Base-by-base conservation (phyloP, 1,284 basidiomycete genomes). In the Trichosporon sp. region DNA sequence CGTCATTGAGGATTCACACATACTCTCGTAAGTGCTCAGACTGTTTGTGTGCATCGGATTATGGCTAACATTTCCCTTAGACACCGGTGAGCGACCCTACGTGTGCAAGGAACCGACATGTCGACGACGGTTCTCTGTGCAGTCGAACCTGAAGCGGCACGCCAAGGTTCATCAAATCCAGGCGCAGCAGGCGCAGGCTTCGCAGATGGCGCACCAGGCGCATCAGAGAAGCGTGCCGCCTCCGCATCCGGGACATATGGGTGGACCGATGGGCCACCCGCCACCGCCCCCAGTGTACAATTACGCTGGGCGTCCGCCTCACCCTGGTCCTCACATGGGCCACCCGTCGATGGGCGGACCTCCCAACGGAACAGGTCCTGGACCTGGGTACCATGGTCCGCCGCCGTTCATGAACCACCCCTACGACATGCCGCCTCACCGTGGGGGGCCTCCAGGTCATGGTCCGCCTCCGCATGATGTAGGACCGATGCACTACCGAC, bases 131-230 rank as follows among this genome's bases (percentile, higher is more conserved):
- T 83, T 83, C 73, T 83, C 82, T 1, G 82, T 83, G 0, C 82
- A 83, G 68, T 81, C 80, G n/a, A 83, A 83, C 70, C 73, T 83
- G 32, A 82, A 82, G 70, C 75, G 82, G 26, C 82, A 83, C 68
- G 79, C 81, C 32, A 82, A 82, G 68, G 80, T 82, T 11, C 82
- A 83, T 70, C 79, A 80, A 67, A 56, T 78, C 51, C 68, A 69
- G 63, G 68, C 65, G 21, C 71, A 75, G 65, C 74, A 71, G 21
- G 70, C 71, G 40, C 67, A 68, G 5, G 67, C 68, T 10, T 68
- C 65, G 11, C 72, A 73, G 46, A 72, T 72, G 64, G 64, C 51
- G 38, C 67, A 65, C 31, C 43, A 51, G 31, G 70, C 68, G n/a
- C 70, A 67, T 32, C 73, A 66, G 5, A 66, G 71, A 32, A 74